Base-by-base conservation (phyloP, 176 grass and related monocot genomes). In the Ananas comosus region DNA sequence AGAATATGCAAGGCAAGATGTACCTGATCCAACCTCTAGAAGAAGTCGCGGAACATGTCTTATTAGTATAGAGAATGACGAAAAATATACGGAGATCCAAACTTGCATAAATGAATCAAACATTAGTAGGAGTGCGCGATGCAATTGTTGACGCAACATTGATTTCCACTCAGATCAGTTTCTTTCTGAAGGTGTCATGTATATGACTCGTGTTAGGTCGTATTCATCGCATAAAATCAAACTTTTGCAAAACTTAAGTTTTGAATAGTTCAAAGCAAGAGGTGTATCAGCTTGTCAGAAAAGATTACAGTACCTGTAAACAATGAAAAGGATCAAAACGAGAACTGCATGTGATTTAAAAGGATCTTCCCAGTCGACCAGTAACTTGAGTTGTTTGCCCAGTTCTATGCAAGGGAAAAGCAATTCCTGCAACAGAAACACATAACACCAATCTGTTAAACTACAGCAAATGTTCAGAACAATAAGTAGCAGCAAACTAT, bases 341-440 rank as follows among this genome's bases (percentile, higher is more conserved):
- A 99, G 79, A 82, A 99, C 85, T 14, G 85, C 80, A 13, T 74
- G 77, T 74, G 89, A 99, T 81, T 93, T 93, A 12, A 93, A 82
- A 51, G 80, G 80, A 71, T 99, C 89, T 80, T 93, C 87, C 87
- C 94, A 99, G 54, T 87, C 84, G 0, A 79, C 80, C 80, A 99
- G 80, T 82, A 64, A 77, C 49, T 72, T 24, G 59, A 93, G 76
- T 29, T 51, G 19, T 81, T 90, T 92, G 22, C 87, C 89, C 71
- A 99, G 75, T 83, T 92, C 78, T 59, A 90, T 77, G 70, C 91
- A 84, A 69, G 94, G 94, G 86, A 93, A 88, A 57, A 93, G 67
- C 61, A 99, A 72, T 83, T 93, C 89, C 94, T 99, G 87, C 73
- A 77, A 71, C 13, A 23, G 12, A 48, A 72, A 0, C 17, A 80